A percentile compares a stretch with the other conserved stretches of the same genome.
Evolutionary conservation across 2,329 filamentous ascomycete genomes (phyloP).

Genomic region (Microdochium nivale): DNA sequence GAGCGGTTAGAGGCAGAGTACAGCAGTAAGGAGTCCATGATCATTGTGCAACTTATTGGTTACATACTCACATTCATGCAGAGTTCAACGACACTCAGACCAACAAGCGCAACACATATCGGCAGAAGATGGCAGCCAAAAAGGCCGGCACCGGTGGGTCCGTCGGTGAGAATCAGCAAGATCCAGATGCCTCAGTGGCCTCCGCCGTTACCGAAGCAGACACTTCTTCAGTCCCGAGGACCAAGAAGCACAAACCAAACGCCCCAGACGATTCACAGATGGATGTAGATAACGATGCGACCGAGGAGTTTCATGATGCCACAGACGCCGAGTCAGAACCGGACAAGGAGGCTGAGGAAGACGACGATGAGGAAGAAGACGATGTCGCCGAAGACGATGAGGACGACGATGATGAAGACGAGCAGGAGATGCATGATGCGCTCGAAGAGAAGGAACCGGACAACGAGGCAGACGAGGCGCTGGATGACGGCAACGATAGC

Average conservation of each 20-base stretch:
- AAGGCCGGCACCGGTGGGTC: constrained; percentile 20
- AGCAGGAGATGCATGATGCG: constrained; percentile 29
- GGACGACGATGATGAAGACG: constrained; percentile 38
- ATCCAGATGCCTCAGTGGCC: constrained; percentile 20
- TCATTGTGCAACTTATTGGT: neutral
- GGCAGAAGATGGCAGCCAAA: constrained; percentile 61
- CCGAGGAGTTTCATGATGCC: constrained; percentile 24
- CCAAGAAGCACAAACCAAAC: constrained; percentile 30
- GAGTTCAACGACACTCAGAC: constrained; percentile 68
- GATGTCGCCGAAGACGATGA: constrained; percentile 48
- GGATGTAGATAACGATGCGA: constrained; percentile 29
- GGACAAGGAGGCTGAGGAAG: constrained; percentile 34
- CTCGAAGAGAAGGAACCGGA: constrained; percentile 26
- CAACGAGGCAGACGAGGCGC: constrained; percentile 47
- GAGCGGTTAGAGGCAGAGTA: constrained; percentile 66
- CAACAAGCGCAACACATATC: constrained; percentile 66
- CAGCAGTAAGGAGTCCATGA: constrained; percentile 43
- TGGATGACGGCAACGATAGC: constrained; percentile 53
- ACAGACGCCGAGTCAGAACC: constrained; percentile 30
- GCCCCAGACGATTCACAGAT: constrained; percentile 33
- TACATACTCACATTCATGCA: constrained; percentile 18
- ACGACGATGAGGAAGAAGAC: constrained; percentile 40
- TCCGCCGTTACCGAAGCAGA: constrained; percentile 7
- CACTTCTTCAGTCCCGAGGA: constrained; percentile 13
- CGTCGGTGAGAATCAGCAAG: constrained; percentile 13